A percentile compares a stretch with the other conserved stretches of the same genome.
Conservation (phyloP, 352 stramenopile species). For the Pythium rhizo-oryzae region DNA sequence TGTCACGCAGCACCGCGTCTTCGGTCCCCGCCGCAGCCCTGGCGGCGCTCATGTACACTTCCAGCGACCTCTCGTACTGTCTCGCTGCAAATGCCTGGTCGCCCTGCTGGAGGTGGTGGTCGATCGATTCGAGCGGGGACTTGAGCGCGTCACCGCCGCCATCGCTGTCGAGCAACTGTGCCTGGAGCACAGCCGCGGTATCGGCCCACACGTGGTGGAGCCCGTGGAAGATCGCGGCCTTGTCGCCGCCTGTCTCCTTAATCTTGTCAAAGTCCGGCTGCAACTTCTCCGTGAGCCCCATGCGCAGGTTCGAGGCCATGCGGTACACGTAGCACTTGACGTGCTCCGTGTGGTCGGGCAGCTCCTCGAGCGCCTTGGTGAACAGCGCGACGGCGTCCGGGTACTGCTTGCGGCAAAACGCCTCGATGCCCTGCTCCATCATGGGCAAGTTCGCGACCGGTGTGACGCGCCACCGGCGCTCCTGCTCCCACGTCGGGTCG, state of each 20-base stretch:
- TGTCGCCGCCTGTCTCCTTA: slow-evolving; percentile 60
- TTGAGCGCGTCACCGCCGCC: background rate
- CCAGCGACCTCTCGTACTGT: slow-evolving; percentile 55
- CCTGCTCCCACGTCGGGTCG: slow-evolving; percentile 34
- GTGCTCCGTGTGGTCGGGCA: slow-evolving; percentile 64
- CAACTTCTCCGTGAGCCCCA: slow-evolving; percentile 56
- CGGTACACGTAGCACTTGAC: slow-evolving; percentile 79
- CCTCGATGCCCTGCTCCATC: slow-evolving; percentile 67
- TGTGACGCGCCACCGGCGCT: slow-evolving; percentile 52
- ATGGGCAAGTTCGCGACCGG: slow-evolving; percentile 47
- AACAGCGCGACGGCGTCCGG: slow-evolving; percentile 54
- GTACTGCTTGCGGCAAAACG: slow-evolving; percentile 70
- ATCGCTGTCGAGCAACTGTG: slow-evolving; percentile 23
- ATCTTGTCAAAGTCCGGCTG: slow-evolving; percentile 55
- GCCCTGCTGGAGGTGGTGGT: slow-evolving; percentile 55
- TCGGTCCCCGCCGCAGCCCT: slow-evolving; percentile 21
- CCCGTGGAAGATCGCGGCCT: slow-evolving; percentile 79
- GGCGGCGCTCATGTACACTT: slow-evolving; percentile 52
- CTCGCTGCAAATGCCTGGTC: slow-evolving; percentile 64
- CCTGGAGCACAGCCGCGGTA: slow-evolving; percentile 45
- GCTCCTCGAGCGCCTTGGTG: slow-evolving; percentile 42
- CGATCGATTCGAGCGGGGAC: slow-evolving; percentile 54
- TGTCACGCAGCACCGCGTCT: slow-evolving; percentile 22
- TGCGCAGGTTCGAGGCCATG: slow-evolving; percentile 69
- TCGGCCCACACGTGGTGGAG: slow-evolving; percentile 73